Evolutionary conservation across 768 basidiomycete species (phyloP).

Genomic region (Trametes coccinea): DNA sequence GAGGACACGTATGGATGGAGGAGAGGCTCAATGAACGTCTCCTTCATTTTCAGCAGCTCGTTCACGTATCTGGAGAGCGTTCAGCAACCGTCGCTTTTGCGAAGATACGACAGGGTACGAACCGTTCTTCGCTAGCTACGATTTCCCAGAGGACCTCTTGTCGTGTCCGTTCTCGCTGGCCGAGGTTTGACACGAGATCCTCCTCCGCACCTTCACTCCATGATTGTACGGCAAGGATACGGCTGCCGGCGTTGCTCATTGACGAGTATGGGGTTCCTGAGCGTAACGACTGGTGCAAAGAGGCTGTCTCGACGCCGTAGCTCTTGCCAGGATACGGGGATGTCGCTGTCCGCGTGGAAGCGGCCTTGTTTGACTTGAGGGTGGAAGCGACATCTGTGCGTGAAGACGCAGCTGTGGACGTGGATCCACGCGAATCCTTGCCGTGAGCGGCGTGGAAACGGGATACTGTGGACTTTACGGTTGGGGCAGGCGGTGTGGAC

Average conservation of each 20-base stretch:
- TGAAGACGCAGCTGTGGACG: constrained; percentile 64
- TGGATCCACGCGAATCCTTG: constrained; percentile 69
- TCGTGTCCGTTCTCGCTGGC: constrained; percentile 90
- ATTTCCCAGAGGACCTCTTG: constrained; percentile 98
- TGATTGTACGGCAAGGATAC: constrained; percentile 73
- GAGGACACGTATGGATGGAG: constrained; percentile 75
- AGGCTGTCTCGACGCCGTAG: constrained; percentile 47
- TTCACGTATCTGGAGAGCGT: constrained; percentile 73
- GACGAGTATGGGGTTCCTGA: constrained; percentile 83
- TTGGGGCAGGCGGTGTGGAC: constrained; percentile 33
- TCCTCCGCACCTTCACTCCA: constrained; percentile 97
- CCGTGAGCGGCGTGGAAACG: constrained; percentile 75
- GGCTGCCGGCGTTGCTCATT: constrained; percentile 66
- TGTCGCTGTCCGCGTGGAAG: constrained; percentile 63
- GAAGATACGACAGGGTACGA: constrained; percentile 27
- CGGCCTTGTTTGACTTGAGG: constrained; percentile 46
- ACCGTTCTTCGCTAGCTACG: constrained; percentile 94
- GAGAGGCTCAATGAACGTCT: constrained; percentile 87
- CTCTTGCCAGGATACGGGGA: constrained; percentile 59
- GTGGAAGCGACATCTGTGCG: constrained; percentile 57
- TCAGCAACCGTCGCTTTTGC: constrained; percentile 15
- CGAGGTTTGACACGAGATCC: constrained; percentile 89
- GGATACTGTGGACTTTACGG: constrained; percentile 66
- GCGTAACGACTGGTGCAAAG: constrained; percentile 65
- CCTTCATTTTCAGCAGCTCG: constrained; percentile 89